Evolutionary conservation across 495 filamentous ascomycete species (phyloP).

Genomic region (Letharia lupina): DNA sequence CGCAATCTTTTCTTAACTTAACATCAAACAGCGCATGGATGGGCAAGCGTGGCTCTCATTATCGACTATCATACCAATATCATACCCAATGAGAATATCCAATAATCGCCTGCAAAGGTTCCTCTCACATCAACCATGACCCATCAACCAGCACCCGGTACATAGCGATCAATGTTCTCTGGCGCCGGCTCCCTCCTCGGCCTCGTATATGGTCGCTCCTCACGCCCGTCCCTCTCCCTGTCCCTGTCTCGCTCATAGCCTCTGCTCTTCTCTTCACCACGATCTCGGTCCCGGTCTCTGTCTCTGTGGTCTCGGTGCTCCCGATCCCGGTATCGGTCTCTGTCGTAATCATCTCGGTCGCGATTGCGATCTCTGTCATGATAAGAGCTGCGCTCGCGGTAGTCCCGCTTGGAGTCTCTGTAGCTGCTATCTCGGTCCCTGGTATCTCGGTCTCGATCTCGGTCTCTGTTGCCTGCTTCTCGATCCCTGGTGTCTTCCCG

Average conservation of each 20-base stretch:
- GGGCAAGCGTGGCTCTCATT: background rate
- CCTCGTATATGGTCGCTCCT: constrained; percentile 5
- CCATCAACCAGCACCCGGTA: constrained; percentile 29
- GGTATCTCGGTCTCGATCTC: too few relatives aligned
- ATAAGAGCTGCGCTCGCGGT: constrained; percentile 15
- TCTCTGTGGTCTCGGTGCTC: constrained; percentile 32
- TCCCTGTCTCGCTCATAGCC: constrained; percentile 26
- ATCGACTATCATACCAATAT: background rate
- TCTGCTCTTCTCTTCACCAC: constrained; percentile 22
- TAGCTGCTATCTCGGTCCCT: background rate
- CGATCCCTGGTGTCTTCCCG: constrained; percentile 12
- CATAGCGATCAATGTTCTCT: constrained; percentile 47
- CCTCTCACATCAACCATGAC: background rate
- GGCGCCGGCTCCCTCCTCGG: constrained; percentile 23
- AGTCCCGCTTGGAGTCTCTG: constrained; percentile 2
- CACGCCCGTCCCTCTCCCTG: constrained; percentile 27
- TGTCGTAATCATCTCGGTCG: constrained; percentile 19
- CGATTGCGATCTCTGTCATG: constrained; percentile 13
- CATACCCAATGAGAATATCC: background rate
- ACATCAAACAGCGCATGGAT: background rate
- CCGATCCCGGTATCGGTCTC: constrained; percentile 27
- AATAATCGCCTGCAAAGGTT: background rate
- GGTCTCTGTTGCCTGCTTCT: background rate
- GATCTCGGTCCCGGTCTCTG: constrained; percentile 32
- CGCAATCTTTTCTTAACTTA: too few relatives aligned